These are phyloP conservation scores for Tolypocladium nubicola DNA, from an alignment of 2,329 filamentous ascomycete species.

Conservation along the genomic window DNA sequence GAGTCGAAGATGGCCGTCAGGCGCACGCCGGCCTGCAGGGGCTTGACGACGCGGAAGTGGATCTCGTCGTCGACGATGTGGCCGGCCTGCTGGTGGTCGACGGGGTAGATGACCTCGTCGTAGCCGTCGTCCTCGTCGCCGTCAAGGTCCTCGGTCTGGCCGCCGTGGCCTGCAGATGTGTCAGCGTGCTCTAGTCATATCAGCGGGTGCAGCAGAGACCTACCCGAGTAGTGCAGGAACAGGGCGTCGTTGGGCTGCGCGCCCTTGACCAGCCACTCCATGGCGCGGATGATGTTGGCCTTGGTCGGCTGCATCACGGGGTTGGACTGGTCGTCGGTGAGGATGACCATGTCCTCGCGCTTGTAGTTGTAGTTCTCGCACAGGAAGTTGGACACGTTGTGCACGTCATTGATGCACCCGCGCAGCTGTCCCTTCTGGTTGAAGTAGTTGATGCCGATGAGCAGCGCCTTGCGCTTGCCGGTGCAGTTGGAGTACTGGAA, in stretches of 20 bases:
- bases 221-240: slow-evolving; percentile 67
- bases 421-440: slow-evolving; percentile 59
- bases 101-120: slow-evolving; percentile 71
- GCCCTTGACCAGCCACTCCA: slow-evolving; percentile 64
- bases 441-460: slow-evolving; percentile 78
- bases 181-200: slow-evolving; percentile 2
- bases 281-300: slow-evolving; percentile 61
- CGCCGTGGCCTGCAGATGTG: slow-evolving; percentile 52
- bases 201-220: neutral
- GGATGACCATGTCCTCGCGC: slow-evolving; percentile 68
- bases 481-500: slow-evolving; percentile 71
- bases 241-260: slow-evolving; percentile 65
- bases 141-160: slow-evolving; percentile 62
- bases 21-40: slow-evolving; percentile 74
- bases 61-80: slow-evolving; percentile 74
- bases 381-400: slow-evolving; percentile 64
- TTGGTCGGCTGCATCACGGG: slow-evolving; percentile 64
- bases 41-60: slow-evolving; percentile 65
- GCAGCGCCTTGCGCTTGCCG: slow-evolving; percentile 60
- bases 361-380: slow-evolving; percentile 59
- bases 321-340: slow-evolving; percentile 66
- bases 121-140: slow-evolving; percentile 70
- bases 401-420: slow-evolving; percentile 73
- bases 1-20: slow-evolving; percentile 75
- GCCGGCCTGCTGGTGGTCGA: slow-evolving; percentile 58